Conservation (phyloP, 2,329 filamentous ascomycete species). For the Monosporascus sp. region DNA sequence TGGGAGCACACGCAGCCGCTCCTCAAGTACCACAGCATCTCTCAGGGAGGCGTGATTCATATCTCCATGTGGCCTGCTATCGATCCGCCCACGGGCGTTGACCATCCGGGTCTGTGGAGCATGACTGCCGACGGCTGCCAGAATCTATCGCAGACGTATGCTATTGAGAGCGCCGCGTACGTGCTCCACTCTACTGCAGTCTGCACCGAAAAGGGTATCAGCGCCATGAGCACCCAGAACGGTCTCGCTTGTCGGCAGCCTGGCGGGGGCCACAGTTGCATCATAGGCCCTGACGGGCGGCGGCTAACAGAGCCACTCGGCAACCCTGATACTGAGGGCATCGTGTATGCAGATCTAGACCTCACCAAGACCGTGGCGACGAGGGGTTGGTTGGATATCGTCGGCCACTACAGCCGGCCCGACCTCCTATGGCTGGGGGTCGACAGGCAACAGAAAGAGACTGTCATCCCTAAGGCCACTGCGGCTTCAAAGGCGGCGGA, state of each 20-base stretch:
- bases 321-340: conserved; percentile 34
- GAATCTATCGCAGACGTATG: conserved; percentile 46
- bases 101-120: conserved; percentile 21
- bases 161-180: conserved; percentile 50
- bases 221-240: conserved; percentile 34
- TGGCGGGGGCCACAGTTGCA: conserved; percentile 38
- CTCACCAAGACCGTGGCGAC: conserved; percentile 34
- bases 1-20: conserved; percentile 48
- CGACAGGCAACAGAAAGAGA: conserved; percentile 14
- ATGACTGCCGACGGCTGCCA: conserved; percentile 32
- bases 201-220: conserved; percentile 37
- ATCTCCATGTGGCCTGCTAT: conserved; percentile 42
- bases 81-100: conserved; percentile 8
- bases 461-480: conserved; percentile 6
- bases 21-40: conserved; percentile 40
- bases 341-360: conserved; percentile 44
- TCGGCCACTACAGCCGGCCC: conserved; percentile 46
- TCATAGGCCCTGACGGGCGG: conserved; percentile 47
- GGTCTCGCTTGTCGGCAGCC: conserved; percentile 34
- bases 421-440: conserved; percentile 46
- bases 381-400: conserved; percentile 38
- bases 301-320: conserved; percentile 32
- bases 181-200: conserved; percentile 49
- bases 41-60: conserved; percentile 41
- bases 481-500: too few relatives aligned